Base-by-base conservation (phyloP, 768 basidiomycete species). In the Boletus rubropictus region DNA sequence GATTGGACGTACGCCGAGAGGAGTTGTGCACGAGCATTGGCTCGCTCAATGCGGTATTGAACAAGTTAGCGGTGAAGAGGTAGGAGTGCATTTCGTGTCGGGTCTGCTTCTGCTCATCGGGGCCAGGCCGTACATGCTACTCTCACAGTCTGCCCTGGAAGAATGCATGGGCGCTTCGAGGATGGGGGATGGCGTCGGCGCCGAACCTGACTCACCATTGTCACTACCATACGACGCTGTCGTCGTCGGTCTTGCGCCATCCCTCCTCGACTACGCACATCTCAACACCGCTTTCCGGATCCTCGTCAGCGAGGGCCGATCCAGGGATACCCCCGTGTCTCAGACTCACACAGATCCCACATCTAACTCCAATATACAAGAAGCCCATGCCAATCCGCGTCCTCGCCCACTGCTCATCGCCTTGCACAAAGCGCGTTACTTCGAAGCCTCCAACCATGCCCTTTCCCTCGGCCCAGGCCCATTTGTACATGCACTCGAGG, bases 381-480 rank as follows among this genome's bases (percentile, higher is more conserved):
- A 5, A 17, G 7, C 25, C 1, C 18, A 28, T 4, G 8, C 18
- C 3, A 20, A n/a, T 9, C 20, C 9, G 5, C 14, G 40, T n/a
- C 28, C 49, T 28, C 29, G 48, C 25, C 43, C 45, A 7, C 71
- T 68, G 4, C 68, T 86, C 43, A 76, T 86, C 24, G 81, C 79
- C 0, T 77, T 84, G 0, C 82, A 86, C 63, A 71, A 73, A 40
- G 73, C 77, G 3, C 73, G 72, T 44, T 83, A 76, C 63, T 61
- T 81, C 22, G 67, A 78, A 53, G 63, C 63, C 17, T 55, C 69
- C 5, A 72, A 77, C 25, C 77, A 72, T 0, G 64, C 65, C 0
- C 70, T 86, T 7, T 81, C 80, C 4, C 68, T 86, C 11, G 85
- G 86, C 2, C 81, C 83, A 0, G 84, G 86, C 0, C 82, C 84